phyloP scores from a whole-genome alignment of 1,139 yeast species.

The Kodamaea fungicola region DNA sequence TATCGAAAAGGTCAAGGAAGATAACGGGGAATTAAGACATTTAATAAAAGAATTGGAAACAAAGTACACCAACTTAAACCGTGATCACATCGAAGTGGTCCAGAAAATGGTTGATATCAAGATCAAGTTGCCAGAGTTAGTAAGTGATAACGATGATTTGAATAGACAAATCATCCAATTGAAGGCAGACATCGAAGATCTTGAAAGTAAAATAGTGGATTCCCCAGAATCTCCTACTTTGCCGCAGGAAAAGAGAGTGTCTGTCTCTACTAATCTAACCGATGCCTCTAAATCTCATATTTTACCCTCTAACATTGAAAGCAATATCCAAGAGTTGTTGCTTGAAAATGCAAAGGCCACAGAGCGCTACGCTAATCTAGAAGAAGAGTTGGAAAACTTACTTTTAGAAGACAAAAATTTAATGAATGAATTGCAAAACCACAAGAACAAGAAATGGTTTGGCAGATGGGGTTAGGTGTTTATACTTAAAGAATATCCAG shows the following conservation, averaged over 20 bases:
- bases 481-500: too few relatives aligned
- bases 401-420: conserved; percentile 26
- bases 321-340: conserved; percentile 46
- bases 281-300: conserved; percentile 23
- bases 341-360: conserved; percentile 53
- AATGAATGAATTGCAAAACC: conserved; percentile 23
- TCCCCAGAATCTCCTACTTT: conserved; percentile 10
- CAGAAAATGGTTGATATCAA: conserved; percentile 42
- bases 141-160: conserved; percentile 71
- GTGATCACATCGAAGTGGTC: conserved; percentile 62
- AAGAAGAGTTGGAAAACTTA: conserved; percentile 41
- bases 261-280: conserved; percentile 3
- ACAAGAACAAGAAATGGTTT: conserved; percentile 33
- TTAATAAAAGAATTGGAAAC: conserved; percentile 75
- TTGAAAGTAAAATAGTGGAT: conserved; percentile 36
- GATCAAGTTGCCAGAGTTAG: conserved; percentile 48
- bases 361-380: conserved; percentile 53
- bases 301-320: conserved; percentile 41
- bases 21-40: conserved; percentile 70
- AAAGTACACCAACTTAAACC: conserved; percentile 63
- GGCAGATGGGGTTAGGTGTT: conserved; percentile 22
- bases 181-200: conserved; percentile 48
- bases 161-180: conserved; percentile 62
- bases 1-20: conserved; percentile 57
- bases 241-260: conserved; percentile 3